Evolutionary conservation across 208 protist genomes (phyloP), one percentile per base, ranked within the genome.

Genomic region (Plasmodiophora brassicae): DNA sequence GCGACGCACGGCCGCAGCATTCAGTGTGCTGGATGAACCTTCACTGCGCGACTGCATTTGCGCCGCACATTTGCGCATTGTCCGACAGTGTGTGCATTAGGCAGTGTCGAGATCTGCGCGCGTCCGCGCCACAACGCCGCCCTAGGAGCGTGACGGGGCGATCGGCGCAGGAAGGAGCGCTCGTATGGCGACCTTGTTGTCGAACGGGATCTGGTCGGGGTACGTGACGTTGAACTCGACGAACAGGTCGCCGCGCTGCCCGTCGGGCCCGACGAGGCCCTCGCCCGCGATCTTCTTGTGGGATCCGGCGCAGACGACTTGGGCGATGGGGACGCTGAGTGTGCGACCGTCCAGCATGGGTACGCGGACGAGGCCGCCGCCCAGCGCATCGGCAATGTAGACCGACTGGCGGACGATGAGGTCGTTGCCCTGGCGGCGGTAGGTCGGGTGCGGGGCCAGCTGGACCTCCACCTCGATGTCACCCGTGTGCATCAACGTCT

Each of bases 381-480:
- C 41, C 41, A 78, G n/a, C 20, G 65, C 65, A n/a, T 78, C 65
- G 5, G 65, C 41, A 5, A 78, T 32, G n/a, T 36, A 78, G 10
- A 78, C 10, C 5, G 32, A n/a, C n/a, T 32, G 32, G 14, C 5
- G 20, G 14, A 78, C 65, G n/a, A 78, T 32, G 32, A 78, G 65
- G 41, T 78, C n/a, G 65, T 78, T 5, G 5, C 65, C 65, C n/a
- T 78, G 32, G 14, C 65, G 5, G 5, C 65, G 5, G n/a, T 78
- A 78, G 32, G 41, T 78, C 5, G 65, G 65, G n/a, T 78, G 65
- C 14, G 65, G 65, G 20, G 65, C 65, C n/a, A 78, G 32, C 14
- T 38, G 65, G 65, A 78, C 41, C n/a, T 78, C 65, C 10, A 78
- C 32, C n/a, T 78, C 65, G 65, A 78, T 38, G n/a, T 78, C 14